These are phyloP conservation scores for Entomortierella lignicola DNA, from an alignment of 192 early-diverging fungal species.

Conservation along the genomic window DNA sequence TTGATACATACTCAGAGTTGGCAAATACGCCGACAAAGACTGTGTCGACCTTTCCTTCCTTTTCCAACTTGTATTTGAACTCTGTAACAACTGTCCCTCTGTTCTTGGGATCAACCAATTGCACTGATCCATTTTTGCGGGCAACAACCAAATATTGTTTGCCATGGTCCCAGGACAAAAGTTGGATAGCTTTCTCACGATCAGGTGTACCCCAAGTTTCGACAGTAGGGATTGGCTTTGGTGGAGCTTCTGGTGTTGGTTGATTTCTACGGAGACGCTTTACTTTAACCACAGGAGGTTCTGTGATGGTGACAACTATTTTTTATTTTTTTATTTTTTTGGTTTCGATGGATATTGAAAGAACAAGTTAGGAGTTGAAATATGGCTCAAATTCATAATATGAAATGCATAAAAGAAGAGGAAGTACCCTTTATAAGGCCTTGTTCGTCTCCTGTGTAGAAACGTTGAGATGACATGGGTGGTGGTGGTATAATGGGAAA, in stretches of 20 bases:
- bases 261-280: constrained; percentile 30
- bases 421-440: constrained; percentile 56
- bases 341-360: neutral
- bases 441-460: constrained; percentile 57
- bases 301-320: constrained; percentile 44
- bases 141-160: constrained; percentile 62
- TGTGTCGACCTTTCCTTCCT: constrained; percentile 49
- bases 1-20: constrained; percentile 51
- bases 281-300: constrained; percentile 20
- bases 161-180: constrained; percentile 51
- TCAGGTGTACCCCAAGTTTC: constrained; percentile 54
- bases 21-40: constrained; percentile 63
- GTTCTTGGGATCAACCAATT: constrained; percentile 57
- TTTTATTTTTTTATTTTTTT: neutral
- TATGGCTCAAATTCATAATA: no score
- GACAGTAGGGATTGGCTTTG: constrained; percentile 23
- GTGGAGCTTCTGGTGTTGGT: constrained; percentile 26
- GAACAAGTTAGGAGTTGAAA: neutral
- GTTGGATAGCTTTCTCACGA: constrained; percentile 38
- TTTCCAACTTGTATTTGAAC: constrained; percentile 46
- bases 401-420: no score
- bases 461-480: constrained; percentile 48
- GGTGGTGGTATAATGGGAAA: neutral
- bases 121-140: constrained; percentile 62
- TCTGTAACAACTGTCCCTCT: constrained; percentile 42